Evolutionary conservation across 345 rosid species (phyloP).

Genomic region (Euphorbia lathyris): DNA sequence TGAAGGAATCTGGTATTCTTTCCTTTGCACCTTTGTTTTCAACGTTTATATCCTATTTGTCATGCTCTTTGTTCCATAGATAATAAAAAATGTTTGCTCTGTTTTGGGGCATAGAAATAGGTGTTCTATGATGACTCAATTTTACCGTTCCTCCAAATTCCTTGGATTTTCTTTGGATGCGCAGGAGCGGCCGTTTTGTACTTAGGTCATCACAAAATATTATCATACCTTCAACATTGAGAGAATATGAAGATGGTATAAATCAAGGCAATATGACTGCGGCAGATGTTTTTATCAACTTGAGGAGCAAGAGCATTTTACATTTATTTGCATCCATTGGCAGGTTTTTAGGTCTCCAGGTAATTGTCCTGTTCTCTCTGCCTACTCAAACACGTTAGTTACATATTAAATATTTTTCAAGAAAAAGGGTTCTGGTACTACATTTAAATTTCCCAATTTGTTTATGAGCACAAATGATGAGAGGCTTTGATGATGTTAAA

Average conservation of each 20-base stretch:
- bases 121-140: conserved; percentile 3
- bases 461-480: conserved; percentile 4
- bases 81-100: not conserved
- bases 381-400: not conserved
- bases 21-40: not conserved
- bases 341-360: conserved; percentile 96
- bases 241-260: conserved; percentile 87
- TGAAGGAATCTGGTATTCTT: not conserved
- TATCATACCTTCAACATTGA: conserved; percentile 47
- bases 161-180: conserved; percentile 23
- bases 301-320: conserved; percentile 88
- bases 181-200: conserved; percentile 88
- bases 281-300: conserved; percentile 69
- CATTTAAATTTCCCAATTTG: not conserved
- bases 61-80: not conserved
- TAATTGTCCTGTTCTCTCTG: conserved; percentile 18
- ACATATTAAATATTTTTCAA: not conserved
- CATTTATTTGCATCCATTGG: conserved; percentile 83
- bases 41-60: not conserved
- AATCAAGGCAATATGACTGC: conserved; percentile 83
- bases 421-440: not conserved
- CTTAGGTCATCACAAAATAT: conserved; percentile 71
- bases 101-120: not conserved
- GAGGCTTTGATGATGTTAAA: conserved; percentile 18
- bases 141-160: conserved; percentile 10